Conservation (phyloP, 306 rosid species). For the Dalbergia oliveri region DNA sequence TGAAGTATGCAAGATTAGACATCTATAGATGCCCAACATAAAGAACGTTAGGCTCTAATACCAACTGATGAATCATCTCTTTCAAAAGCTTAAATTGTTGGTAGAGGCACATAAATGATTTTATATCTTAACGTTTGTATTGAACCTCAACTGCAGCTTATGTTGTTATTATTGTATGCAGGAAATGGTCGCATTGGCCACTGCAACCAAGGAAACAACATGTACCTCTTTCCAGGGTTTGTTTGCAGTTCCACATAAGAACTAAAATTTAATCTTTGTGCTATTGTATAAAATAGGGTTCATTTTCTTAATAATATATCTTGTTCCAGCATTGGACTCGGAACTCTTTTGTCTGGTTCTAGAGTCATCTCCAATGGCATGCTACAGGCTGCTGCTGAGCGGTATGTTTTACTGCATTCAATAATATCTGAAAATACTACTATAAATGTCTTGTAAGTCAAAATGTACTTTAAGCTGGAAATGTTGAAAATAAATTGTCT, state of each 20-base stretch:
- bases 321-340: constrained; percentile 94
- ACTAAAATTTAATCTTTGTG: constrained; percentile 18
- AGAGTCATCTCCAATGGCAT: constrained; percentile 90
- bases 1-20: too few relatives aligned
- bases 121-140: too few relatives aligned
- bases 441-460: constrained; percentile 12
- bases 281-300: constrained; percentile 5
- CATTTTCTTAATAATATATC: constrained; percentile 17
- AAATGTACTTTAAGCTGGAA: constrained; percentile 19
- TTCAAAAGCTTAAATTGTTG: too few relatives aligned
- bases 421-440: constrained; percentile 30
- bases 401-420: constrained; percentile 62
- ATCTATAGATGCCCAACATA: too few relatives aligned
- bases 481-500: constrained; percentile 9
- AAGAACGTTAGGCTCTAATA: too few relatives aligned
- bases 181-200: constrained; percentile 89
- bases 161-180: constrained; percentile 42
- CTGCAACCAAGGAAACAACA: constrained; percentile 99
- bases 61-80: too few relatives aligned
- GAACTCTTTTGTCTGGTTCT: constrained; percentile 91
- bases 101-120: too few relatives aligned
- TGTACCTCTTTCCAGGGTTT: constrained; percentile 99
- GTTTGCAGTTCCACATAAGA: constrained; percentile 45
- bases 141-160: constrained; percentile 23
- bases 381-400: constrained; percentile 98